Percentiles rank a stretch among this genome's conserved stretches.
These are phyloP conservation scores for Candida arabinofermentans DNA, from an alignment of 805 yeast genomes.

Conservation along the genomic window DNA sequence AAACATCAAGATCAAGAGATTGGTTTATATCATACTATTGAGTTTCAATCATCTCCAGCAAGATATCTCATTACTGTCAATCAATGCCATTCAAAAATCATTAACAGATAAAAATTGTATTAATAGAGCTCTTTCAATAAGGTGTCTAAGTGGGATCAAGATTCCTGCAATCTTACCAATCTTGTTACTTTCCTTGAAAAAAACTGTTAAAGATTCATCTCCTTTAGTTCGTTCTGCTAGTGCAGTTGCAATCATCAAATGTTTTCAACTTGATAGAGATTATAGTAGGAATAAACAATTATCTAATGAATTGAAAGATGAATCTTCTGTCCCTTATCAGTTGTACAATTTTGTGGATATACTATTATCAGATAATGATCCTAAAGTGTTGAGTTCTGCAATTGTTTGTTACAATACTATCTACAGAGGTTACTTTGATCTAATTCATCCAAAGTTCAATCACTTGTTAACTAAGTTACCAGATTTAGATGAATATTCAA, in stretches of 20 bases:
- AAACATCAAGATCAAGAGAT: slow-evolving; percentile 59
- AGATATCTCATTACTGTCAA: slow-evolving; percentile 82
- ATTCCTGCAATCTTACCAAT: slow-evolving; percentile 82
- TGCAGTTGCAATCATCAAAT: slow-evolving; percentile 69
- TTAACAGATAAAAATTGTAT: slow-evolving; percentile 66
- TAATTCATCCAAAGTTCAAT: slow-evolving; percentile 69
- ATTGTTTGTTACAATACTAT: slow-evolving; percentile 51
- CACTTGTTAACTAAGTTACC: slow-evolving; percentile 34
- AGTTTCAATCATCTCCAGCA: slow-evolving; percentile 81
- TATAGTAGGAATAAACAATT: slow-evolving; percentile 16
- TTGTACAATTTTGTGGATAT: slow-evolving; percentile 45
- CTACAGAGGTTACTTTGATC: slow-evolving; percentile 53
- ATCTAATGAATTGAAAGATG: slow-evolving; percentile 16
- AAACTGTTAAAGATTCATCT: slow-evolving; percentile 65
- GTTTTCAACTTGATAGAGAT: slow-evolving; percentile 32
- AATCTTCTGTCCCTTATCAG: slow-evolving; percentile 42
- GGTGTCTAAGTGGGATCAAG: slow-evolving; percentile 78
- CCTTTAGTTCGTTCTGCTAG: slow-evolving; percentile 77
- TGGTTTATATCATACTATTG: slow-evolving; percentile 72
- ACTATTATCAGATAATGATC: slow-evolving; percentile 61
- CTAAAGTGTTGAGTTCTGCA: slow-evolving; percentile 67
- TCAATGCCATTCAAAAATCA: slow-evolving; percentile 87
- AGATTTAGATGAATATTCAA: slow-evolving; percentile 72
- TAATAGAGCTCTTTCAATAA: slow-evolving; percentile 66
- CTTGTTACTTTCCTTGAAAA: slow-evolving; percentile 64